phyloP scores from a whole-genome alignment of 2,329 filamentous ascomycete genomes.

The Hymenoscyphus occultus region DNA sequence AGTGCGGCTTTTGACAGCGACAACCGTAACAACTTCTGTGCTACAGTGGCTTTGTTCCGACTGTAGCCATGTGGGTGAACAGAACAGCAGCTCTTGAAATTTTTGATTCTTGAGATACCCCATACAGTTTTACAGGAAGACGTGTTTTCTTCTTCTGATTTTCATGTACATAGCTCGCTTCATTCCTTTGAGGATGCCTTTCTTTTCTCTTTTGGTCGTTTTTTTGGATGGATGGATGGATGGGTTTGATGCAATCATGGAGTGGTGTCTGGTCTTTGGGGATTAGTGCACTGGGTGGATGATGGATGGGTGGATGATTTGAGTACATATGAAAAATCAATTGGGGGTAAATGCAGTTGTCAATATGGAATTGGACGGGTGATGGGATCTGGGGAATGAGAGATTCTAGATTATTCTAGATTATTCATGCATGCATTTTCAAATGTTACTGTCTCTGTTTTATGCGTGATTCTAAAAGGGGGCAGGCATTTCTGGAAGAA shows the following conservation, averaged over 20 bases:
- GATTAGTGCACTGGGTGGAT: not conserved
- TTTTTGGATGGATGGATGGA: not conserved
- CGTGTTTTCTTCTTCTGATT: not conserved
- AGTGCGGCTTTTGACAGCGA: conserved; percentile 53
- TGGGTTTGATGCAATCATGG: not conserved
- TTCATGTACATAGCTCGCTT: conserved; percentile 24
- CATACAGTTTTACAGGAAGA: too few species aligned
- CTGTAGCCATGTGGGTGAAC: not conserved
- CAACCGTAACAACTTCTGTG: conserved; percentile 65
- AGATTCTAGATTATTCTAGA: not conserved
- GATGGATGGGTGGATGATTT: not conserved
- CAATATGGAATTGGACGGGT: not conserved
- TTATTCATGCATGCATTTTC: too few species aligned
- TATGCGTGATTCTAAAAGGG: too few species aligned
- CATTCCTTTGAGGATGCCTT: too few species aligned
- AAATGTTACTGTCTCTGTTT: too few species aligned
- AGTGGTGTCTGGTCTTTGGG: not conserved
- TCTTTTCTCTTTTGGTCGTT: not conserved
- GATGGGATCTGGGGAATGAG: not conserved
- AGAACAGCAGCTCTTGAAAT: too few species aligned
- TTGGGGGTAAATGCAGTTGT: not conserved
- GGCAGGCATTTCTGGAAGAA: too few species aligned
- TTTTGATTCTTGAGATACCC: conserved; percentile 21
- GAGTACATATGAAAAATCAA: conserved; percentile 1
- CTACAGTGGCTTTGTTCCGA: conserved; percentile 53